A percentile compares a stretch with the other conserved stretches of the same genome.
These are phyloP conservation scores for Pleurostoma richardsiae DNA, from an alignment of 2,329 filamentous ascomycete species.

Conservation along the genomic window DNA sequence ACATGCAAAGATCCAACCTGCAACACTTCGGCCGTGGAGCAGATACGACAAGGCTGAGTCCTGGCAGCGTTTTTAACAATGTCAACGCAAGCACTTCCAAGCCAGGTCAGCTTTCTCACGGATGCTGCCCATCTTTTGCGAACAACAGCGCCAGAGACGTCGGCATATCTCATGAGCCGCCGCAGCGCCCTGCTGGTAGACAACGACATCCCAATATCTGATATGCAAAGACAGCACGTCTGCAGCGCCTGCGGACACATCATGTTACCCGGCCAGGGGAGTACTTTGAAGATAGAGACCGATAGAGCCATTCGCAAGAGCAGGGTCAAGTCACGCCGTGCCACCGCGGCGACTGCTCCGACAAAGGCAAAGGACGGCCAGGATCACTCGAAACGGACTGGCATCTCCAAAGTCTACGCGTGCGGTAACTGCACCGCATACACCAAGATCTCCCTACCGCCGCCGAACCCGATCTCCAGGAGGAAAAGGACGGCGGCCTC, in stretches of 20 bases:
- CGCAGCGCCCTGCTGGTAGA: slow-evolving; percentile 44
- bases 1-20: too few relatives aligned
- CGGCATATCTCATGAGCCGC: slow-evolving; percentile 54
- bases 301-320: slow-evolving; percentile 30
- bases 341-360: not conserved
- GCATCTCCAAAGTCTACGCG: slow-evolving; percentile 31
- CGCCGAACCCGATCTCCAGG: slow-evolving; percentile 24
- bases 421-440: slow-evolving; percentile 40
- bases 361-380: not conserved
- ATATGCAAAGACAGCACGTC: slow-evolving; percentile 46
- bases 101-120: slow-evolving; percentile 41
- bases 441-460: slow-evolving; percentile 34
- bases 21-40: too few relatives aligned
- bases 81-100: slow-evolving; percentile 11
- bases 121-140: slow-evolving; percentile 56
- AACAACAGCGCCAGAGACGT: slow-evolving; percentile 46
- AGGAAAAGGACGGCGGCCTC: slow-evolving; percentile 11
- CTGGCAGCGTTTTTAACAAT: not conserved
- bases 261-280: slow-evolving; percentile 46
- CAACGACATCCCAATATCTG: slow-evolving; percentile 35
- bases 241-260: slow-evolving; percentile 59
- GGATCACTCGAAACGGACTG: slow-evolving; percentile 5
- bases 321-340: slow-evolving; percentile 5
- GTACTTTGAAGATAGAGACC: slow-evolving; percentile 30
- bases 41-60: too few relatives aligned